Evolutionary conservation across 2,329 filamentous ascomycete genomes (phyloP).

Genomic region (Colletotrichum salicis): DNA sequence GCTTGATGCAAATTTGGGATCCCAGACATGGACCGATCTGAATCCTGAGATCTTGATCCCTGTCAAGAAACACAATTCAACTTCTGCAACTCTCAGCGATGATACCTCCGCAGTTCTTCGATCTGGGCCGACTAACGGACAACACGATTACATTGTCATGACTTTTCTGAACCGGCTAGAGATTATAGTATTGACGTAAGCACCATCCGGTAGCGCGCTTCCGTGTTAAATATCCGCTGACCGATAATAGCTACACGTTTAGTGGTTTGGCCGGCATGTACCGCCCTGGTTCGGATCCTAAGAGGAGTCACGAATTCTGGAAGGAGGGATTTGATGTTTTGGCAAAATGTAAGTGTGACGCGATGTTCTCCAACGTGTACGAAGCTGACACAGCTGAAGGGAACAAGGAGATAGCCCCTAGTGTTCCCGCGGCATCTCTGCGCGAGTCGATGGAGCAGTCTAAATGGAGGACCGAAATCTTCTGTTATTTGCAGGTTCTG

Average conservation of each 20-base stretch:
- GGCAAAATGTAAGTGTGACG: slow-evolving; percentile 54
- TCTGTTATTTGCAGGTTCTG: slow-evolving; percentile 77
- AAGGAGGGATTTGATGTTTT: slow-evolving; percentile 56
- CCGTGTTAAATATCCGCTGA: slow-evolving; percentile 32
- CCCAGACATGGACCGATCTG: slow-evolving; percentile 57
- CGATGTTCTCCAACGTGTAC: no score
- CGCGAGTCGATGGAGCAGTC: slow-evolving; percentile 67
- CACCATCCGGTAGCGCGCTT: slow-evolving; percentile 1
- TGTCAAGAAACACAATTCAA: slow-evolving; percentile 61
- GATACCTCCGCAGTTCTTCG: slow-evolving; percentile 67
- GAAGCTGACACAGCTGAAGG: slow-evolving; percentile 27
- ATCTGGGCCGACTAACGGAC: slow-evolving; percentile 55
- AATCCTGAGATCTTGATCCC: slow-evolving; percentile 65
- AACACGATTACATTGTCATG: slow-evolving; percentile 67
- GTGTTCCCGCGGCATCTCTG: slow-evolving; percentile 61
- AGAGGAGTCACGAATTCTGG: slow-evolving; percentile 49
- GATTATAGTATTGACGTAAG: slow-evolving; percentile 65
- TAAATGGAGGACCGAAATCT: slow-evolving; percentile 73
- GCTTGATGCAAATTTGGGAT: slow-evolving; percentile 65
- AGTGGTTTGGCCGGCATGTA: slow-evolving; percentile 61
- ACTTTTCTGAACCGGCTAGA: slow-evolving; percentile 71
- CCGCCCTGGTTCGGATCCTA: slow-evolving; percentile 44
- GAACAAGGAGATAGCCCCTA: slow-evolving; percentile 43
- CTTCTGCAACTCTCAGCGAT: slow-evolving; percentile 62
- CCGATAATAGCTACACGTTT: slow-evolving; percentile 60